Evolutionary conservation across 208 protist genomes (phyloP).

Genomic region (Crithidia bombi): DNA sequence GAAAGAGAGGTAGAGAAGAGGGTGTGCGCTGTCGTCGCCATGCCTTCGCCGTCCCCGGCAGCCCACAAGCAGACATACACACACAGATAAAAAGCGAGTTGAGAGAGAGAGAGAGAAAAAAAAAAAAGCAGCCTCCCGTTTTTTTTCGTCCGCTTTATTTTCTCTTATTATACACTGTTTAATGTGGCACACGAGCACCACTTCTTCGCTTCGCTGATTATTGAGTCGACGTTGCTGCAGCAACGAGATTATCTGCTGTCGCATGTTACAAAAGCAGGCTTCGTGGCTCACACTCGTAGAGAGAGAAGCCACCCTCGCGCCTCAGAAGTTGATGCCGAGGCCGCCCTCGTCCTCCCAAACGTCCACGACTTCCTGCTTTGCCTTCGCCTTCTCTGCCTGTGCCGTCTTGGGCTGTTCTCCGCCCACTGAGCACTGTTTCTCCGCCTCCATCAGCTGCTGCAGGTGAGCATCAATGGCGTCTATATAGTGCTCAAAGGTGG

Average conservation of each 20-base stretch:
- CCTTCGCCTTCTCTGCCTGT: conserved; percentile 41
- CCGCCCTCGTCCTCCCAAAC: conserved; percentile 39
- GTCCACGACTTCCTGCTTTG: conserved; percentile 27
- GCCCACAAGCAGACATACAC: too few relatives aligned
- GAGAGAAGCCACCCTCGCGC: too few relatives aligned
- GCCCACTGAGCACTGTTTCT: conserved; percentile 35
- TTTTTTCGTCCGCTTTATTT: not conserved
- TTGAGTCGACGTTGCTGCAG: not conserved
- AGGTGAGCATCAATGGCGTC: conserved; percentile 48
- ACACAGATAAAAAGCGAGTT: too few relatives aligned
- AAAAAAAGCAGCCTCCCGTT: conserved; percentile 8
- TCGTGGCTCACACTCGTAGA: too few relatives aligned
- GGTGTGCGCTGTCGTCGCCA: too few relatives aligned
- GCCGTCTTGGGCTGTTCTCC: conserved; percentile 49
- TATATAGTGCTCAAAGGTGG: conserved; percentile 29
- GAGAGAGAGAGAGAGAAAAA: conserved; percentile 1
- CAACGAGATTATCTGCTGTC: too few relatives aligned
- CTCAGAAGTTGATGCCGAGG: conserved; percentile 41
- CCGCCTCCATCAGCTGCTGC: conserved; percentile 31
- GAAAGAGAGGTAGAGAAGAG: too few relatives aligned
- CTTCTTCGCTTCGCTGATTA: not conserved
- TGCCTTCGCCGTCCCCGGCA: too few relatives aligned
- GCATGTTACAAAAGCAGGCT: too few relatives aligned
- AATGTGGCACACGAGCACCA: too few relatives aligned
- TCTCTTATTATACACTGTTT: not conserved